A percentile compares a stretch with the other conserved stretches of the same genome.
phyloP scores from a whole-genome alignment of 2,329 filamentous ascomycete genomes.

The Claviceps monticola region DNA sequence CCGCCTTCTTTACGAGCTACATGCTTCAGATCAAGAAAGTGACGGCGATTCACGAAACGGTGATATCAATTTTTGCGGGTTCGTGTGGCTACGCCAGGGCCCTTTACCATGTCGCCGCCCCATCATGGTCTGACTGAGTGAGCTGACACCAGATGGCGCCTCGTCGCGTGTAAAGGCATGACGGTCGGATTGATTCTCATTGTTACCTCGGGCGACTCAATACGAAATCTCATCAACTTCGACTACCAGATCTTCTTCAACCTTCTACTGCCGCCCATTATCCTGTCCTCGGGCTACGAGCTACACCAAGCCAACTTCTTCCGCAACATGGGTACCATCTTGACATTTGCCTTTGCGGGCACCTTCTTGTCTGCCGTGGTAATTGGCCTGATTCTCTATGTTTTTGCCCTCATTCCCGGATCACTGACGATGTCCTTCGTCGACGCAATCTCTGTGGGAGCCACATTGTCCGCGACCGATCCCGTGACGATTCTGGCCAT shows the following conservation, averaged over 20 bases:
- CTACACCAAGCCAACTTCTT: conserved; percentile 98
- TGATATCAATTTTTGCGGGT: conserved; percentile 96
- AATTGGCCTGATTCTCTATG: conserved; percentile 72
- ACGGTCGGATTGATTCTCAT: conserved; percentile 81
- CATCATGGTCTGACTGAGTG: neutral
- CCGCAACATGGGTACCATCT: conserved; percentile 89
- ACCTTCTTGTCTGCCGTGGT: conserved; percentile 97
- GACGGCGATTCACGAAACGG: conserved; percentile 93
- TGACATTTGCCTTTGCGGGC: conserved; percentile 94
- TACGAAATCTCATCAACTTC: conserved; percentile 86
- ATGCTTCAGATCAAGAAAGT: conserved; percentile 93
- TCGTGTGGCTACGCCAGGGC: neutral
- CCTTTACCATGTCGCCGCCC: neutral
- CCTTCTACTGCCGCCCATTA: conserved; percentile 93
- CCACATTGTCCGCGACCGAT: conserved; percentile 91
- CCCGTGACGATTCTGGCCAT: conserved; percentile 96
- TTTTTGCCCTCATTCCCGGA: conserved; percentile 78
- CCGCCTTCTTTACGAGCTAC: conserved; percentile 93
- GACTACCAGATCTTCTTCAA: conserved; percentile 99
- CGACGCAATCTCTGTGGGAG: conserved; percentile 91
- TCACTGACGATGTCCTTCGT: conserved; percentile 80
- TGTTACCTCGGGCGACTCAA: conserved; percentile 65
- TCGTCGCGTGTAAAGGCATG: conserved; percentile 53
- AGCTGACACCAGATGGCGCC: neutral
- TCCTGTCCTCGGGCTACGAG: conserved; percentile 92